Percentiles rank a stretch among this genome's conserved stretches.
phyloP scores from a whole-genome alignment of 2,329 filamentous ascomycete genomes.

The Pseudogymnoascus sp. region DNA sequence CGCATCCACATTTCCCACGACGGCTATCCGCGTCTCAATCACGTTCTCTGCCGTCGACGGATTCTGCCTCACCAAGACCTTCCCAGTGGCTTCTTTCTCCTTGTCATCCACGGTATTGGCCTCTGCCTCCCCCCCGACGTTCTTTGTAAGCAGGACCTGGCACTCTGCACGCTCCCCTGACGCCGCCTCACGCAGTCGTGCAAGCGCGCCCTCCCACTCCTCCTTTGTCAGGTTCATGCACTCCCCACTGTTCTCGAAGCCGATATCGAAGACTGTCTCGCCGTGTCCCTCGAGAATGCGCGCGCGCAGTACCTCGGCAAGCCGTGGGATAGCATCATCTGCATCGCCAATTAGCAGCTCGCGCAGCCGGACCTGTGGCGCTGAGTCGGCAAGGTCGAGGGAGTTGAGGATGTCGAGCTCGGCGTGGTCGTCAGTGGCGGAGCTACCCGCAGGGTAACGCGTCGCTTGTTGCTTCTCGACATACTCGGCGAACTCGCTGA shows the following conservation, averaged over 20 bases:
- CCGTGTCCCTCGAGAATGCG: slow-evolving; percentile 77
- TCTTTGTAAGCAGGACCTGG: slow-evolving; percentile 78
- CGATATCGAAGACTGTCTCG: slow-evolving; percentile 85
- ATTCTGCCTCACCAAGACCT: slow-evolving; percentile 69
- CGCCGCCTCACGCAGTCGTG: slow-evolving; percentile 57
- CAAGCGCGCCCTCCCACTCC: slow-evolving; percentile 68
- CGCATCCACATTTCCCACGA: slow-evolving; percentile 95
- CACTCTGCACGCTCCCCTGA: slow-evolving; percentile 62
- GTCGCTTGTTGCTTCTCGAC: slow-evolving; percentile 86
- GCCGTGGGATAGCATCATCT: slow-evolving; percentile 51
- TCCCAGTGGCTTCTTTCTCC: slow-evolving; percentile 71
- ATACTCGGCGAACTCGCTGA: slow-evolving; percentile 96
- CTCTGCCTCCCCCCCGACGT: slow-evolving; percentile 72
- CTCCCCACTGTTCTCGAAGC: slow-evolving; percentile 82
- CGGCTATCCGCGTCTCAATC: slow-evolving; percentile 91
- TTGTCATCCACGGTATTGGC: slow-evolving; percentile 56
- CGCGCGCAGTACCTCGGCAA: slow-evolving; percentile 57
- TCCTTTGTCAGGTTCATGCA: slow-evolving; percentile 66
- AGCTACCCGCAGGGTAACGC: slow-evolving; percentile 43
- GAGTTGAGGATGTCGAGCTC: slow-evolving; percentile 86
- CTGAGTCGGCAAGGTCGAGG: slow-evolving; percentile 62
- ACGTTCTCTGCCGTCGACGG: slow-evolving; percentile 73
- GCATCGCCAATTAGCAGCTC: slow-evolving; percentile 61
- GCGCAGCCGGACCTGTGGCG: slow-evolving; percentile 60
- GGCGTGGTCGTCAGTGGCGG: slow-evolving; percentile 58